Evolutionary conservation across 257 asterid species (phyloP), one percentile per base, ranked within the genome.

Genomic region (Salvia miltiorrhiza): DNA sequence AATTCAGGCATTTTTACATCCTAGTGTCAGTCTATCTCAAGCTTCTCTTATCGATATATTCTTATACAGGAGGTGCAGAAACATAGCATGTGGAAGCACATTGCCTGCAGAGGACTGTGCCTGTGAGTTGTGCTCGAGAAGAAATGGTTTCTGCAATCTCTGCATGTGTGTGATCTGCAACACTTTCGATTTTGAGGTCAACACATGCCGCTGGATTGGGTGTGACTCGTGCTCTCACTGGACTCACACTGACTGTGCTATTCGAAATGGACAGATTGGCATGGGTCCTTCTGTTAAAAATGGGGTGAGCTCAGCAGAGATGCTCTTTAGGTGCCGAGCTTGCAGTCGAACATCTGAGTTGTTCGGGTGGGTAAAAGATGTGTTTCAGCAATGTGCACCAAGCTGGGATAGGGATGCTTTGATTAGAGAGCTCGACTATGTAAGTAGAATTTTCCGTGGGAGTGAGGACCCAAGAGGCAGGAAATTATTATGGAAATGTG

Each of bases 211-310:
- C 54, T 93, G 98, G 98, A 78, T 93, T 16, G 98, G 97, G 39
- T 93, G 98, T 63, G 98, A 93, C 82, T 69, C 71, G 26, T 93
- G 98, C 74, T 93, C 97, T 66, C 98, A 93, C 73, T 93, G 98
- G 98, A 93, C 98, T 57, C 98, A 93, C 78, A 93, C 96, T 0
- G 98, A 93, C 72, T 93, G 98, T 81, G 96, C 98, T 63, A 90
- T 93, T 75, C 87, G 86, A 43, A 88, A 85, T 81, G 89, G 89
- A 45, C 96, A 66, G 78, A 87, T 93, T 70, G 90, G 92, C 33
- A 88, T 78, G 91, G 96, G 95, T 10, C 81, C 95, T 21, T 80
- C 83, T 64, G 88, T 78, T 65, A 90, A 83, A 72, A 87, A 72
- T 64, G 95, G 95, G 16, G 30, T 80, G 26, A 82, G 85, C 81